phyloP scores from a whole-genome alignment of 148 eudicot species.

The Nepenthes gracilis region DNA sequence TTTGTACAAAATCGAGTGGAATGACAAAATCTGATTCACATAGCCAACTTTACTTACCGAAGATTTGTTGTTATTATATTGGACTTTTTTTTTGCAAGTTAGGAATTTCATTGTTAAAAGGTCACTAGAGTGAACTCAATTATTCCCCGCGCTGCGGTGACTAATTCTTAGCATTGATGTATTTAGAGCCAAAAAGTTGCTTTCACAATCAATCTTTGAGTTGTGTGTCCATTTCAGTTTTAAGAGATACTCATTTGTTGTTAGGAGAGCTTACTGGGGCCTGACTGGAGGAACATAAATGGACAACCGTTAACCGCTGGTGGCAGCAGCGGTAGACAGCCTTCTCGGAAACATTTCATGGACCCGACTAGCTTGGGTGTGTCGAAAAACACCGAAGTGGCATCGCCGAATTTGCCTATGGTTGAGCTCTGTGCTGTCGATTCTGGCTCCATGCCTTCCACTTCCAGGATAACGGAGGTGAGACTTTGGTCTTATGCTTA shows the following conservation, averaged over 20 bases:
- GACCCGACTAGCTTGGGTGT: slow-evolving; percentile 48
- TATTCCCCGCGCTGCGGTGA: no score
- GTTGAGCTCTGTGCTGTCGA: slow-evolving; percentile 69
- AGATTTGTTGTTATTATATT: no score
- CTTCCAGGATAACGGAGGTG: slow-evolving; percentile 63
- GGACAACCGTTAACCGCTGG: slow-evolving; percentile 50
- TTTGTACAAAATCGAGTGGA: no score
- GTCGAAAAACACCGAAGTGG: slow-evolving; percentile 47
- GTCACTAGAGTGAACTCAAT: no score
- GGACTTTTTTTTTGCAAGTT: no score
- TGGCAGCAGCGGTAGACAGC: slow-evolving; percentile 56
- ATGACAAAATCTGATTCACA: no score
- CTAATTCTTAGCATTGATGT: no score
- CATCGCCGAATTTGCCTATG: slow-evolving; percentile 36
- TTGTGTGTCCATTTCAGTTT: no score
- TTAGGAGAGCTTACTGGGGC: slow-evolving; percentile 51
- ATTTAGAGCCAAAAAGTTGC: no score
- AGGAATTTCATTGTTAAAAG: no score
- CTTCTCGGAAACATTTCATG: slow-evolving; percentile 50
- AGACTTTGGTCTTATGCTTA: slow-evolving; percentile 3
- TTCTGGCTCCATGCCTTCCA: slow-evolving; percentile 50
- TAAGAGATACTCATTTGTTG: background rate
- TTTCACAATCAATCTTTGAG: no score
- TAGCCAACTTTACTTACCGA: no score
- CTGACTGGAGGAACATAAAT: slow-evolving; percentile 58